phyloP scores from a whole-genome alignment of 305 asterid genomes.

The Rubia balearica region DNA sequence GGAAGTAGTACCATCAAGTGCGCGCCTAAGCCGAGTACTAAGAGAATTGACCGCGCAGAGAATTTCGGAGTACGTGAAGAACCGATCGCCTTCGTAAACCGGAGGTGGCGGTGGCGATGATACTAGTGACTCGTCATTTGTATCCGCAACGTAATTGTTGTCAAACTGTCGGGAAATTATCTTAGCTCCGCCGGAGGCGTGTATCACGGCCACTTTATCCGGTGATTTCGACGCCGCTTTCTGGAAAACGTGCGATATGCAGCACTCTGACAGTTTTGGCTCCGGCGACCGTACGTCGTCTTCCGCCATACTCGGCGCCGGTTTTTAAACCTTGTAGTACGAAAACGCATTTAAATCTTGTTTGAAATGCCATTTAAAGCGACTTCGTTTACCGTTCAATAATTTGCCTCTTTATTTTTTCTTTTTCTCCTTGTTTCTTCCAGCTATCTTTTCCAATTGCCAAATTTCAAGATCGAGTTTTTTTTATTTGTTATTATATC shows the following conservation, averaged over 20 bases:
- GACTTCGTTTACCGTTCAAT: background rate
- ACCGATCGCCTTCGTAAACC: slow-evolving; percentile 34
- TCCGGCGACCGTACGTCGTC: background rate
- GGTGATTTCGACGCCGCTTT: slow-evolving; percentile 51
- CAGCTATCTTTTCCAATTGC: background rate
- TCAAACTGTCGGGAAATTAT: slow-evolving; percentile 28
- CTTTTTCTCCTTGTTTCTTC: no score
- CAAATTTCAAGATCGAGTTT: background rate
- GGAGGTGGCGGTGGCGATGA: slow-evolving; percentile 20
- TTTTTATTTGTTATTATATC: background rate
- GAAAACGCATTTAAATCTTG: background rate
- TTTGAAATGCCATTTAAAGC: background rate
- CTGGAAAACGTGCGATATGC: slow-evolving; percentile 68
- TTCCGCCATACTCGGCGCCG: slow-evolving; percentile 14
- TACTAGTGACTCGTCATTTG: slow-evolving; percentile 13
- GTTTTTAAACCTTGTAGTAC: background rate
- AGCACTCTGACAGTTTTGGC: slow-evolving; percentile 29
- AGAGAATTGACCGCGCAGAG: slow-evolving; percentile 33
- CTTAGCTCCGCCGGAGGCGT: slow-evolving; percentile 54
- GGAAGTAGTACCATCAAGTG: slow-evolving; percentile 49
- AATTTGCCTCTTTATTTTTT: background rate
- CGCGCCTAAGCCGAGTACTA: slow-evolving; percentile 36
- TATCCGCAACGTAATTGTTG: slow-evolving; percentile 12
- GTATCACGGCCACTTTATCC: slow-evolving; percentile 60
- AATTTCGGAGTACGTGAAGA: slow-evolving; percentile 38